Conservation (phyloP, 2,329 filamentous ascomycete genomes). For the Monilinia laxa region DNA sequence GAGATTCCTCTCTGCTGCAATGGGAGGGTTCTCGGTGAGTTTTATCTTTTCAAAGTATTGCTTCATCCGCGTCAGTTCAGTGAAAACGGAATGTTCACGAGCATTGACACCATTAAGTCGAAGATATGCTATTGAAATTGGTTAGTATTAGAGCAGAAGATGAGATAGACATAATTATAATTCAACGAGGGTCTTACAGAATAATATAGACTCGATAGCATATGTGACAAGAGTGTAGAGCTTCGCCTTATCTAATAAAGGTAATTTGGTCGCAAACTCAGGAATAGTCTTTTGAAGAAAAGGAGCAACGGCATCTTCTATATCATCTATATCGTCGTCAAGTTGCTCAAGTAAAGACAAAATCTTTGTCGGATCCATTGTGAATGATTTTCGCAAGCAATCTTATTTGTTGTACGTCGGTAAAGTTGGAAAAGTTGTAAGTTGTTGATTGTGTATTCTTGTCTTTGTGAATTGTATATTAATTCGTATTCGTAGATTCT, state of each 20-base stretch:
- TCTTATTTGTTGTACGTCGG: neutral
- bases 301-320: constrained; percentile 73
- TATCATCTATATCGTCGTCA: constrained; percentile 73
- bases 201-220: constrained; percentile 85
- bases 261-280: constrained; percentile 72
- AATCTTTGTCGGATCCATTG: constrained; percentile 46
- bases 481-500: neutral
- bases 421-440: neutral
- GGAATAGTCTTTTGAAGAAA: constrained; percentile 64
- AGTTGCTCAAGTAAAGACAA: constrained; percentile 50
- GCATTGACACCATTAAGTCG: constrained; percentile 76
- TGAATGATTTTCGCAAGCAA: neutral
- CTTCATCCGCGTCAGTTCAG: constrained; percentile 80
- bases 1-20: constrained; percentile 41
- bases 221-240: constrained; percentile 87
- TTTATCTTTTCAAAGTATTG: constrained; percentile 95
- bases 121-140: constrained; percentile 59
- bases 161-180: neutral
- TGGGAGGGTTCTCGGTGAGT: constrained; percentile 62
- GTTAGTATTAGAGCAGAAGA: constrained; percentile 19
- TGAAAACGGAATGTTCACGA: constrained; percentile 81
- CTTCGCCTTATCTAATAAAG: constrained; percentile 93
- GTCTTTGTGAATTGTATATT: too few species aligned
- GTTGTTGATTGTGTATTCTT: neutral
- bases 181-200: constrained; percentile 57